Evolutionary conservation across 2,329 filamentous ascomycete genomes (phyloP), one percentile per base, ranked within the genome.

Genomic region (Hymenoscyphus infarciens): DNA sequence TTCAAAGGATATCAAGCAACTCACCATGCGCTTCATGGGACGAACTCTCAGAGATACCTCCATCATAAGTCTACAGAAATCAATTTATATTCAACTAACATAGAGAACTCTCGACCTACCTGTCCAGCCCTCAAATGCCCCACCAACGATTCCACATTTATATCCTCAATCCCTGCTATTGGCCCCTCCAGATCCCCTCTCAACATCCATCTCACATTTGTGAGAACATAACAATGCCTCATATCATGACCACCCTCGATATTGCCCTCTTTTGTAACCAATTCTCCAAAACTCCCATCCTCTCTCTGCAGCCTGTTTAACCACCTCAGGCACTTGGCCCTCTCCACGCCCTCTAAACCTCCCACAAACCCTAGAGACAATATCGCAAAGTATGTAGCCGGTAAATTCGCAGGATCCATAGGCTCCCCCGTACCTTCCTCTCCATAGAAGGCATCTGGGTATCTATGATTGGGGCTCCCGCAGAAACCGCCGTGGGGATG

Each of bases 241-340:
- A 92, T 89, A 76, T 99, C 95, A 61, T 85, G 83, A 0, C 92
- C 92, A 0, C 94, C 94, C 39, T 87, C 84, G n/a, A 94, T 80
- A 42, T 77, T 77, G 13, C 80, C 83, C 71, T 71, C 76, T 68
- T 73, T 80, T 5, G 85, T 83, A 2, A 94, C 73, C 0, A 91
- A 84, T 76, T 99, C 93, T 0, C 93, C 95, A 74, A 99, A 98
- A 70, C 92, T 96, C 1, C 95, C 95, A 74, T 98, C 91, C 0
- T 79, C 76, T 29, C 92, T 84, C 79, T 99, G 95, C 75, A 98
- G 77, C 59, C 75, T 82, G 61, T 79, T 82, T 67, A 99, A 77
- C 92, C 94, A 97, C 49, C 76, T 72, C 68, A 98, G 75, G 64
- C 90, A 89, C 64, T 84, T 83, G 49, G 71, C 78, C 62, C 91